phyloP scores from a whole-genome alignment of 169 alveolate species.

The Plasmodium relictum region DNA sequence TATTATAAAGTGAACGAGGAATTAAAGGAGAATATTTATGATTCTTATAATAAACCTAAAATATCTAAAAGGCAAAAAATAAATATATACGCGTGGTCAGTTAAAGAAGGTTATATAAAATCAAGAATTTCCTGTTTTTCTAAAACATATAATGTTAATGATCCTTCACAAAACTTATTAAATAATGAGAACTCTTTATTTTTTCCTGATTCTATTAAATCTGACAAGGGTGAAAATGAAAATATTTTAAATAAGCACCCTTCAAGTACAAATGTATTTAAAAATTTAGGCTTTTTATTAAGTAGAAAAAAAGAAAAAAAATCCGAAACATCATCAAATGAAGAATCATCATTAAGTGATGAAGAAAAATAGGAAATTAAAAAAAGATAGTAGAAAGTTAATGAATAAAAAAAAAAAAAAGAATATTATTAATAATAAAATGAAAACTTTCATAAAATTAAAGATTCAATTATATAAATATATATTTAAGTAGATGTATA shows the following conservation, averaged over 20 bases:
- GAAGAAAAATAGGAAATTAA: not conserved
- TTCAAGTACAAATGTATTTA: conserved; percentile 52
- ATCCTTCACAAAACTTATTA: not conserved
- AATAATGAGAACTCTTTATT: not conserved
- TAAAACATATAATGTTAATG: conserved; percentile 59
- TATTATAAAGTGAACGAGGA: conserved; percentile 51
- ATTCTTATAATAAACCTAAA: conserved; percentile 39
- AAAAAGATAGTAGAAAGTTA: no score
- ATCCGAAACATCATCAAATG: conserved; percentile 47
- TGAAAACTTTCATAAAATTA: no score
- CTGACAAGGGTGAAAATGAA: conserved; percentile 4
- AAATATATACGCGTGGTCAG: conserved; percentile 67
- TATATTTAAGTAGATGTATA: no score
- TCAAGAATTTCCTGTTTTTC: conserved; percentile 69
- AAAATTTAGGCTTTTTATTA: conserved; percentile 62
- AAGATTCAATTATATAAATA: no score
- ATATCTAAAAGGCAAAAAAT: conserved; percentile 47
- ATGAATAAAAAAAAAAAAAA: no score
- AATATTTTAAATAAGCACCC: conserved; percentile 11
- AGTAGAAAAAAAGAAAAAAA: conserved; percentile 32
- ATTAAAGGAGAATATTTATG: conserved; percentile 37
- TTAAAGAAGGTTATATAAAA: conserved; percentile 42
- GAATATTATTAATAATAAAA: no score
- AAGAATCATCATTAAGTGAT: conserved; percentile 46
- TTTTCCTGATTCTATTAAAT: not conserved